Conservation (phyloP, 2,329 filamentous ascomycete species). For the Phialemonium atrogriseum region DNA sequence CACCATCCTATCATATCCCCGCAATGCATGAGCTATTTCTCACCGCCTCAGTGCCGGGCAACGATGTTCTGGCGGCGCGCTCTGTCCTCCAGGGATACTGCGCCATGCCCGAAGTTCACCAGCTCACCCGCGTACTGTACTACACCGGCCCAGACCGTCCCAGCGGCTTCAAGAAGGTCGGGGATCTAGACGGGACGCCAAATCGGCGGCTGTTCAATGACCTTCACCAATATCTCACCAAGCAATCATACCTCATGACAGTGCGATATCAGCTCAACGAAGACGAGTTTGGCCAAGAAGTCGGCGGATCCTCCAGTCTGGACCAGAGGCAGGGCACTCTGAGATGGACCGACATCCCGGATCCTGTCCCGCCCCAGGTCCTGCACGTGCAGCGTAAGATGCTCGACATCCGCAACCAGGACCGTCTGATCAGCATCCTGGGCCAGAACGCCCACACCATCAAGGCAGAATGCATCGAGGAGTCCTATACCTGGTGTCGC, state of each 20-base stretch:
- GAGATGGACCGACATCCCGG: slow-evolving; percentile 53
- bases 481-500: slow-evolving; percentile 43
- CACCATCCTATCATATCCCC: too few species aligned
- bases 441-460: slow-evolving; percentile 44
- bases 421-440: slow-evolving; percentile 37
- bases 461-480: slow-evolving; percentile 44
- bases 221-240: slow-evolving; percentile 43
- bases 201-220: slow-evolving; percentile 36
- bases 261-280: slow-evolving; percentile 44
- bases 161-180: slow-evolving; percentile 11
- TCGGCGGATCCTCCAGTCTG: slow-evolving; percentile 19
- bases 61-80: slow-evolving; percentile 41
- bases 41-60: slow-evolving; percentile 41
- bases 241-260: slow-evolving; percentile 50
- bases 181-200: slow-evolving; percentile 21
- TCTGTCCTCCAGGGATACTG: slow-evolving; percentile 49
- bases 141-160: slow-evolving; percentile 18
- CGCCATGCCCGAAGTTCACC: slow-evolving; percentile 44
- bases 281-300: slow-evolving; percentile 18
- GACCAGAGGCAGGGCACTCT: slow-evolving; percentile 38
- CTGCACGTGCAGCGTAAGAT: slow-evolving; percentile 40
- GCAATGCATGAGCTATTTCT: slow-evolving; percentile 45
- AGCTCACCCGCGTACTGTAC: slow-evolving; percentile 42
- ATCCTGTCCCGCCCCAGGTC: slow-evolving; percentile 39
- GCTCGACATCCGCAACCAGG: slow-evolving; percentile 47